Conservation (phyloP, 257 asterid species). For the Nicotiana undulata region DNA sequence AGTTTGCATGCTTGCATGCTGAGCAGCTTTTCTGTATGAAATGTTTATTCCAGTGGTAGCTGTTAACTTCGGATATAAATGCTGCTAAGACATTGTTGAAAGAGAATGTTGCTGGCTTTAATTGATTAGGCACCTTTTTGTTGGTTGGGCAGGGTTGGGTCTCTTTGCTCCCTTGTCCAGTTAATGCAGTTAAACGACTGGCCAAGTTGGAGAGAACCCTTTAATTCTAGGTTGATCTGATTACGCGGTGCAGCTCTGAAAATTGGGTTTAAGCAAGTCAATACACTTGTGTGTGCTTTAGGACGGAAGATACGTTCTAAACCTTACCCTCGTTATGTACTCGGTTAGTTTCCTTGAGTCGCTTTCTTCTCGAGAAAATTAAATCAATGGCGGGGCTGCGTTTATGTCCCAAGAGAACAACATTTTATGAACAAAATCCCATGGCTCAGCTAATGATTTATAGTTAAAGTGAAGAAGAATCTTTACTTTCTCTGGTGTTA, state of each 20-base stretch:
- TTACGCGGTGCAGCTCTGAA: neutral
- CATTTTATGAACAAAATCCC: neutral
- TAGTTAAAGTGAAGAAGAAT: neutral
- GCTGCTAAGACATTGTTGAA: neutral
- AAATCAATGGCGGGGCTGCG: neutral
- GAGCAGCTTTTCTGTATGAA: neutral
- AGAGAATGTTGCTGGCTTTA: neutral
- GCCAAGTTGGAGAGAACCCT: constrained; percentile 1
- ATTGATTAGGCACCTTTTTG: neutral
- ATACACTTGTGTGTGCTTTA: neutral
- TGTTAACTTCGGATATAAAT: neutral
- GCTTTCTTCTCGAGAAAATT: neutral
- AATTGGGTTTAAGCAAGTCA: neutral
- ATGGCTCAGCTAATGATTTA: neutral
- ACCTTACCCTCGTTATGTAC: neutral
- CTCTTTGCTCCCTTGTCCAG: constrained; percentile 1
- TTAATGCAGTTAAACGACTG: neutral
- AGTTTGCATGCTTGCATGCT: neutral
- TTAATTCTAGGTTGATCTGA: neutral
- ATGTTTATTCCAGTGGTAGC: neutral
- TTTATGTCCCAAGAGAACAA: neutral
- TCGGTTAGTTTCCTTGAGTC: neutral
- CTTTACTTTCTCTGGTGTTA: neutral
- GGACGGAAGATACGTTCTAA: neutral
- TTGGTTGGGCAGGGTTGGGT: neutral